Evolutionary conservation across 2,329 filamentous ascomycete species (phyloP).

Genomic region (Ceratocystis cubensis): DNA sequence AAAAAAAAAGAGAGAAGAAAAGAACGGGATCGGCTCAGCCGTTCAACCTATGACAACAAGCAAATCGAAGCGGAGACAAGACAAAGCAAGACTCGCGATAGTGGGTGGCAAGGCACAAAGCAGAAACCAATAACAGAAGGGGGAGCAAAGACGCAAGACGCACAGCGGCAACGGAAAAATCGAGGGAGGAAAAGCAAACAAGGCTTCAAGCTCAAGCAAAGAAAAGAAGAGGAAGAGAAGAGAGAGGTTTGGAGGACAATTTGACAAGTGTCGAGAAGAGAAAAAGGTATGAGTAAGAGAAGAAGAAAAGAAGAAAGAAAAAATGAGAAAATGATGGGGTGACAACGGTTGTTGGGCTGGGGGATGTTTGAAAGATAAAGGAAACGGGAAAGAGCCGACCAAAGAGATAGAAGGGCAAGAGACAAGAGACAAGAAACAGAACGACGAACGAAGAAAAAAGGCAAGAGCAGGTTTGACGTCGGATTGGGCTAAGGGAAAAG

Average conservation of each 20-base stretch:
- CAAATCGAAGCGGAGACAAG: too few relatives aligned
- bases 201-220: slow-evolving; percentile 4
- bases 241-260: neutral
- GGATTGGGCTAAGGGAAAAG: neutral
- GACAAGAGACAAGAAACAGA: too few relatives aligned
- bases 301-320: neutral
- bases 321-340: neutral
- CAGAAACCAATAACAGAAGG: neutral
- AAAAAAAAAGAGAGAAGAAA: slow-evolving; percentile 9
- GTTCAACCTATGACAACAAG: slow-evolving; percentile 10
- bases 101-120: neutral
- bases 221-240: neutral
- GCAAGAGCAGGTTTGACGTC: neutral
- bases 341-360: slow-evolving; percentile 8
- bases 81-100: slow-evolving; percentile 6
- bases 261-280: neutral
- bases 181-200: slow-evolving; percentile 1
- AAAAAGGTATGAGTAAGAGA: neutral
- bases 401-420: too few relatives aligned
- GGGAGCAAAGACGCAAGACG: neutral
- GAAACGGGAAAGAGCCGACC: neutral
- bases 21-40: slow-evolving; percentile 18
- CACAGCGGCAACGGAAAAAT: slow-evolving; percentile 2
- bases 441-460: neutral
- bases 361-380: slow-evolving; percentile 2